Evolutionary conservation across 305 asterid species (phyloP).

Genomic region (Solanum hybrid): DNA sequence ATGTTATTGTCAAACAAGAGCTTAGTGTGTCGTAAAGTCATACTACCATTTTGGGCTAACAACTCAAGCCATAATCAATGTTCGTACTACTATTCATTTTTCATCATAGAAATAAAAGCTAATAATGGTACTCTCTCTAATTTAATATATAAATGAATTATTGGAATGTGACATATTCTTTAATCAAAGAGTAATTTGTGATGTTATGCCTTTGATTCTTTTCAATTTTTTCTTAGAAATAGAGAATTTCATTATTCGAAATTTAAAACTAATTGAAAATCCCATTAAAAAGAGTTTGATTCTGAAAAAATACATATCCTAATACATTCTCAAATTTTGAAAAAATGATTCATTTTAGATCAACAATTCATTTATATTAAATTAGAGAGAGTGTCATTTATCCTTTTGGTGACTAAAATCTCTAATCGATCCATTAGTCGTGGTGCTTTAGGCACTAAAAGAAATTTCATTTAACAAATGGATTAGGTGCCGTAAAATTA

Average conservation of each 20-base stretch:
- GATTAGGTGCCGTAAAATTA: neutral
- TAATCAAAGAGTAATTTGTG: neutral
- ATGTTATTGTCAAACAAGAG: neutral
- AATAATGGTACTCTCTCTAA: neutral
- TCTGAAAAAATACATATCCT: neutral
- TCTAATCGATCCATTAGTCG: no score
- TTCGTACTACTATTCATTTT: neutral
- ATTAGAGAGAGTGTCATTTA: no score
- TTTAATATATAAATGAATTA: neutral
- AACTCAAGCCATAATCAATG: neutral
- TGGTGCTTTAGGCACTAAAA: neutral
- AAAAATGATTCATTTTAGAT: no score
- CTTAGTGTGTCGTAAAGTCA: neutral
- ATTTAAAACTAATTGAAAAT: no score
- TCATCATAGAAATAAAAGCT: neutral
- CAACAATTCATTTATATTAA: no score
- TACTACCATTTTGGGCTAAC: neutral
- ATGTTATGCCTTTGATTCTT: no score
- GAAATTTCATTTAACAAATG: neutral
- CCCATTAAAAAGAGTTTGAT: no score
- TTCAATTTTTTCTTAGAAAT: neutral
- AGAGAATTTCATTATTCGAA: no score
- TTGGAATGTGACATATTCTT: neutral
- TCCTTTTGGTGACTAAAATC: neutral
- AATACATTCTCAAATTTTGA: no score